Conservation (phyloP, 345 rosid species). For the Lepidium africanum region DNA sequence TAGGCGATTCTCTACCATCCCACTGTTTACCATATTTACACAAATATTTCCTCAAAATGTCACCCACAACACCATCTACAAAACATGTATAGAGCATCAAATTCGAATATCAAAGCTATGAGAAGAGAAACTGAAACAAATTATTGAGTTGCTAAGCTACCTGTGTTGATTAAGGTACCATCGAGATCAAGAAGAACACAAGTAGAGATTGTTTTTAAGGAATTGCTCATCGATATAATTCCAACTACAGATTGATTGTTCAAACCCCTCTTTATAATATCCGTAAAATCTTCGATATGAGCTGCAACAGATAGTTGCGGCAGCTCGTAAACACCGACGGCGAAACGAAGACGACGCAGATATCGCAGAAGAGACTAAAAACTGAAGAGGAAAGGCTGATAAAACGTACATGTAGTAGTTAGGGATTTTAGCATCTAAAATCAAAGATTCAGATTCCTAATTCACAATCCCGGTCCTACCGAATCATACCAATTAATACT, state of each 20-base stretch:
- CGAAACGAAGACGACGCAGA: neutral
- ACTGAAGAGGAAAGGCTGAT: neutral
- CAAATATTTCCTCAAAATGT: conserved; percentile 52
- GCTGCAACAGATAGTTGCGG: neutral
- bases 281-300: neutral
- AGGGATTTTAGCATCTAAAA: conserved; percentile 1
- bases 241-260: neutral
- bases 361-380: neutral
- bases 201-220: conserved; percentile 38
- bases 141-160: conserved; percentile 1
- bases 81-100: neutral
- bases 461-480: conserved; percentile 11
- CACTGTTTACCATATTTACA: conserved; percentile 76
- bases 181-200: conserved; percentile 72
- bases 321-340: neutral
- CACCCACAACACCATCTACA: conserved; percentile 57
- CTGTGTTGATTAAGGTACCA: conserved; percentile 66
- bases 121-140: neutral
- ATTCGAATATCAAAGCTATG: neutral
- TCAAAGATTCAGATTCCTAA: conserved; percentile 7
- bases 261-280: neutral
- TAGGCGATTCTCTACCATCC: conserved; percentile 82
- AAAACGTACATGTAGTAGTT: neutral
- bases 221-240: conserved; percentile 33
- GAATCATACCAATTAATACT: neutral